Evolutionary conservation across 495 filamentous ascomycete species (phyloP).

Genomic region (Barbatosphaeria neglecta): DNA sequence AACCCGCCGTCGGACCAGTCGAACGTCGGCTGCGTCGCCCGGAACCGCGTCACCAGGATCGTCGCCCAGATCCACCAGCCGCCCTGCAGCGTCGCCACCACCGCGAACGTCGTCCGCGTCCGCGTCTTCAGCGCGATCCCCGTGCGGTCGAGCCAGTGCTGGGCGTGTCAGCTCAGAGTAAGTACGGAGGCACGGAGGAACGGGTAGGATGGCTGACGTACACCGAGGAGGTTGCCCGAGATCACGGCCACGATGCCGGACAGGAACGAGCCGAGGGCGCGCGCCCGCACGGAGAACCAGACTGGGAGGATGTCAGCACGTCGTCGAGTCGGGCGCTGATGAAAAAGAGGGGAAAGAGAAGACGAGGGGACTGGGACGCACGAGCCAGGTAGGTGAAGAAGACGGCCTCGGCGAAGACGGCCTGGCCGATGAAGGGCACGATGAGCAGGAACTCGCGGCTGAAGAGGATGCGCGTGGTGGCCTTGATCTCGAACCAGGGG

Average conservation of each 20-base stretch:
- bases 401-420: slow-evolving; percentile 49
- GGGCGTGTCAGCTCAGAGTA: background rate
- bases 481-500: slow-evolving; percentile 38
- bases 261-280: slow-evolving; percentile 51
- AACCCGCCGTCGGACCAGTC: slow-evolving; percentile 49
- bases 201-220: slow-evolving; percentile 4
- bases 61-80: slow-evolving; percentile 54
- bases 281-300: slow-evolving; percentile 51
- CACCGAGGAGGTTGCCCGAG: slow-evolving; percentile 43
- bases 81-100: slow-evolving; percentile 41
- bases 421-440: slow-evolving; percentile 49
- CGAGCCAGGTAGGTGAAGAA: slow-evolving; percentile 47
- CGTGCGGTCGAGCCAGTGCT: slow-evolving; percentile 40
- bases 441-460: slow-evolving; percentile 43
- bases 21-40: slow-evolving; percentile 35
- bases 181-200: background rate
- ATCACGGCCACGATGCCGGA: slow-evolving; percentile 48
- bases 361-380: too few species aligned
- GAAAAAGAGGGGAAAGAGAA: background rate
- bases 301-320: slow-evolving; percentile 11
- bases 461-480: slow-evolving; percentile 37
- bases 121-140: slow-evolving; percentile 36
- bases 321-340: background rate
- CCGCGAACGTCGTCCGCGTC: slow-evolving; percentile 23
- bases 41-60: slow-evolving; percentile 41